These are phyloP conservation scores for Carex littledalei DNA, from an alignment of 176 grass and related monocot genomes.

Conservation along the genomic window DNA sequence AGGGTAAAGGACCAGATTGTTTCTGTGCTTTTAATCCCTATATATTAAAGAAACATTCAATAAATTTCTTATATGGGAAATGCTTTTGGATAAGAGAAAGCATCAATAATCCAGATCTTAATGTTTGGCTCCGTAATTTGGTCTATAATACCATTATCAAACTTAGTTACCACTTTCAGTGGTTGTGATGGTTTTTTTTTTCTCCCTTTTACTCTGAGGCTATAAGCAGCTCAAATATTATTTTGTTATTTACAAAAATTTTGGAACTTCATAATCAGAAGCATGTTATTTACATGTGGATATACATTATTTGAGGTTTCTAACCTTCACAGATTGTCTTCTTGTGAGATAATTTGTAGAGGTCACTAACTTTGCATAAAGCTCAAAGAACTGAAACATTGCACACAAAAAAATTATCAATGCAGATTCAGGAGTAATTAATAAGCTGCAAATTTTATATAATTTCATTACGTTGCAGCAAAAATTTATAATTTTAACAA, in stretches of 20 bases:
- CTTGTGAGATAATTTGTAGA: constrained; percentile 97
- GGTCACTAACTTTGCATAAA: constrained; percentile 71
- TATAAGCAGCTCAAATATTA: neutral
- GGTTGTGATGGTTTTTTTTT: neutral
- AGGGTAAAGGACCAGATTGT: neutral
- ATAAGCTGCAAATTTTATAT: neutral
- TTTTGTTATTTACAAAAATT: neutral
- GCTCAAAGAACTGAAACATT: constrained; percentile 83
- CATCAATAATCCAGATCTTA: neutral
- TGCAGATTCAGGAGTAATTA: neutral
- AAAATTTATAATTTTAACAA: neutral
- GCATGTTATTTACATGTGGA: neutral
- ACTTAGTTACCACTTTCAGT: neutral
- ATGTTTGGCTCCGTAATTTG: neutral
- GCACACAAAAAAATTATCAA: neutral
- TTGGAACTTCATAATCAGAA: neutral
- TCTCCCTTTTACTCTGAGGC: neutral
- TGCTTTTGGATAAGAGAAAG: neutral
- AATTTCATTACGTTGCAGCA: neutral
- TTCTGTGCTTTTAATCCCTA: neutral
- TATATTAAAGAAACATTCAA: neutral
- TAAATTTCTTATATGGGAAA: neutral
- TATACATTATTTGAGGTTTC: constrained; percentile 11
- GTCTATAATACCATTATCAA: neutral
- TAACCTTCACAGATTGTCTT: constrained; percentile 96